Evolutionary conservation across 2,329 filamentous ascomycete species (phyloP).

Genomic region (Anthostomella pinea): DNA sequence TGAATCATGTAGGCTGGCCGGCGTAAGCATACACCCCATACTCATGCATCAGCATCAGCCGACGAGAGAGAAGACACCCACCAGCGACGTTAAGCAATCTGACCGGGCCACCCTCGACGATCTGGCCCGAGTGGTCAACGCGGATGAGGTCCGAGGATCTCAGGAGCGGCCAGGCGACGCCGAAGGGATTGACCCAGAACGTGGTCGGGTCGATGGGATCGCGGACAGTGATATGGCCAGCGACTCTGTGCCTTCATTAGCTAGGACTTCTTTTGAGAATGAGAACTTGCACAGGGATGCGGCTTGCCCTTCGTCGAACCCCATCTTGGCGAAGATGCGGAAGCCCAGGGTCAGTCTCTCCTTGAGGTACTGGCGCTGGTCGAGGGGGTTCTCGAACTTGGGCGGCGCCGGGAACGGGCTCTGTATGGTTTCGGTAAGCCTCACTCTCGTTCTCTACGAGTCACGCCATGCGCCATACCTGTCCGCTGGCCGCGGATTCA

Average conservation of each 20-base stretch:
- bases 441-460: not conserved
- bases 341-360: conserved; percentile 53
- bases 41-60: too few species aligned
- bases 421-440: conserved; percentile 5
- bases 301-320: conserved; percentile 51
- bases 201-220: conserved; percentile 56
- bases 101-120: conserved; percentile 59
- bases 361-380: conserved; percentile 53
- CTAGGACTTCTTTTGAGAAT: too few species aligned
- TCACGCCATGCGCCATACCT: conserved; percentile 8
- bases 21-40: too few species aligned
- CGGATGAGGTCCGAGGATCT: conserved; percentile 66
- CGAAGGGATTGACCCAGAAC: conserved; percentile 68
- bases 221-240: conserved; percentile 61
- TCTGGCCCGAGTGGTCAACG: conserved; percentile 57
- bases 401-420: conserved; percentile 16
- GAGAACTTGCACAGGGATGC: too few species aligned
- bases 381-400: conserved; percentile 23
- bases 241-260: conserved; percentile 40
- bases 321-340: conserved; percentile 56
- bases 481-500: conserved; percentile 8
- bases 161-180: conserved; percentile 59
- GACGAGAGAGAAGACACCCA: too few species aligned
- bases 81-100: conserved; percentile 33
- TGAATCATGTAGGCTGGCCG: conserved; percentile 46